Conservation (phyloP, 768 basidiomycete genomes). For the Coprinopsis strossmayeri region DNA sequence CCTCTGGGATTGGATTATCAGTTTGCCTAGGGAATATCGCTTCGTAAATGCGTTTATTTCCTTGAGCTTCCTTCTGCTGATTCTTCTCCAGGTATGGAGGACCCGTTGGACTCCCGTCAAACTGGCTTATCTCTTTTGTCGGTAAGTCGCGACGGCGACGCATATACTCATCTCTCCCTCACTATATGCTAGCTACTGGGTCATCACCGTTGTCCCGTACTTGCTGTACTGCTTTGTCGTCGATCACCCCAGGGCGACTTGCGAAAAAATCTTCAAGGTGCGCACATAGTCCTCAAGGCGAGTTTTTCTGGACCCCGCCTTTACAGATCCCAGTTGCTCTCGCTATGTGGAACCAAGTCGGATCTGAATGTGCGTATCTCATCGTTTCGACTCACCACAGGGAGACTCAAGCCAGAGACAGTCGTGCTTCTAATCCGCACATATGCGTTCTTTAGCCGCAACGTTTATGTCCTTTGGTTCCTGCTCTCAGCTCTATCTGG, state of each 20-base stretch:
- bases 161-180: constrained; percentile 14
- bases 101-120: constrained; percentile 83
- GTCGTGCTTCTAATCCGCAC: constrained; percentile 79
- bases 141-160: constrained; percentile 36
- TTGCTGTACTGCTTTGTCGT: constrained; percentile 70
- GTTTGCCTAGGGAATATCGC: constrained; percentile 69
- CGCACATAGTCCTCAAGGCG: constrained; percentile 1
- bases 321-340: constrained; percentile 70
- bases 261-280: constrained; percentile 67
- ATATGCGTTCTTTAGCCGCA: constrained; percentile 82
- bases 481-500: constrained; percentile 64
- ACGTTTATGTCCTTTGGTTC: constrained; percentile 55
- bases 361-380: constrained; percentile 56
- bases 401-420: constrained; percentile 22
- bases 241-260: constrained; percentile 58
- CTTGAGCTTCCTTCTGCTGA: constrained; percentile 18
- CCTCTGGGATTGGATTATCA: constrained; percentile 82
- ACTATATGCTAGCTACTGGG: constrained; percentile 59
- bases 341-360: constrained; percentile 85
- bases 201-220: constrained; percentile 73
- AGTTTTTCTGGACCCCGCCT: neutral
- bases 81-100: constrained; percentile 60
- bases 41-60: constrained; percentile 43
- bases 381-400: constrained; percentile 11
- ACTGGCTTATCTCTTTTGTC: constrained; percentile 76